phyloP scores from a whole-genome alignment of 305 asterid genomes.

The Euphrasia arctica region DNA sequence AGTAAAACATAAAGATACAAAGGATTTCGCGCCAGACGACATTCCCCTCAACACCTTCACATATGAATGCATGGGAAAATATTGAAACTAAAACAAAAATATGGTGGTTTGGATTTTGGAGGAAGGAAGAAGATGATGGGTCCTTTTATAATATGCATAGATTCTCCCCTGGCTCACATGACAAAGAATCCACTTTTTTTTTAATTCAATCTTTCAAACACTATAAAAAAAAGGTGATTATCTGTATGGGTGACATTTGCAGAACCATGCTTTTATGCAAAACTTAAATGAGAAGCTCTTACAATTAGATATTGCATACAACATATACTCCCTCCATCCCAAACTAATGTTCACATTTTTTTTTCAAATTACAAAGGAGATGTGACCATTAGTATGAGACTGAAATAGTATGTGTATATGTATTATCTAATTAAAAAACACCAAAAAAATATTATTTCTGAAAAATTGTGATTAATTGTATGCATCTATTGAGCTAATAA shows the following conservation, averaged over 20 bases:
- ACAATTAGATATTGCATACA: too few relatives aligned
- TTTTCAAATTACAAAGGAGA: too few relatives aligned
- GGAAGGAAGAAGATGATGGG: conserved; percentile 13
- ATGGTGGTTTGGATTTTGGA: background rate
- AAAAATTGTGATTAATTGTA: too few relatives aligned
- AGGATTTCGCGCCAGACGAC: conserved; percentile 66
- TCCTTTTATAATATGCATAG: conserved; percentile 34
- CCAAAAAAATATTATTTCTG: too few relatives aligned
- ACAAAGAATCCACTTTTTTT: conserved; percentile 40
- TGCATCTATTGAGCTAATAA: too few relatives aligned
- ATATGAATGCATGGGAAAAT: background rate
- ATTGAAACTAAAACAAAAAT: background rate
- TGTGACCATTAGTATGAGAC: too few relatives aligned
- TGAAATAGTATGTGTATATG: too few relatives aligned
- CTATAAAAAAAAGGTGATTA: background rate
- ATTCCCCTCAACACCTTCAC: conserved; percentile 50
- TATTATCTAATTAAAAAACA: too few relatives aligned
- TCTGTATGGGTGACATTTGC: background rate
- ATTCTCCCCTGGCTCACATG: conserved; percentile 35
- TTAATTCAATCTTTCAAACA: too few relatives aligned
- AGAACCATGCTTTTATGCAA: background rate
- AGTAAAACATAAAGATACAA: background rate
- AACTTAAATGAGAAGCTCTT: background rate
- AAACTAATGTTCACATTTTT: too few relatives aligned
- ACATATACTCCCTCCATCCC: too few relatives aligned